Conservation (phyloP, 202 grass and related monocot genomes). For the Panicum virgatum region DNA sequence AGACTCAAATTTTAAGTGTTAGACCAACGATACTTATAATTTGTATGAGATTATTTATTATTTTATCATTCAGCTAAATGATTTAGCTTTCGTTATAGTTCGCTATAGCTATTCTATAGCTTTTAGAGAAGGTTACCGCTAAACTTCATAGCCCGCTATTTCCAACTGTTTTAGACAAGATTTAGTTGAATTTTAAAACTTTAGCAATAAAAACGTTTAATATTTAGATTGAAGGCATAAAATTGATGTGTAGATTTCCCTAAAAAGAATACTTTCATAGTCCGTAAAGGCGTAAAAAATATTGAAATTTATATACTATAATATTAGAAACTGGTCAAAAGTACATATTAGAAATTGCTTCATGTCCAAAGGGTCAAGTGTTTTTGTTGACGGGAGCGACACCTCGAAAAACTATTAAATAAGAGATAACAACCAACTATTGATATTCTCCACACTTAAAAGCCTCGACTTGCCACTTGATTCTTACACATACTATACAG, state of each 20-base stretch:
- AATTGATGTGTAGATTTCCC: background rate
- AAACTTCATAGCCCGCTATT: too few species aligned
- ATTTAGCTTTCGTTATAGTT: too few species aligned
- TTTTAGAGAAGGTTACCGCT: too few species aligned
- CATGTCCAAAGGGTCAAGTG: background rate
- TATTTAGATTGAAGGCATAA: background rate
- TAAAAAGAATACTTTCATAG: too few species aligned
- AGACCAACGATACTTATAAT: too few species aligned
- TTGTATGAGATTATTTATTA: too few species aligned
- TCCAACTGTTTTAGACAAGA: too few species aligned
- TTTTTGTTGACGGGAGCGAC: background rate
- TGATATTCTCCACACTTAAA: background rate
- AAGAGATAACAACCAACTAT: background rate
- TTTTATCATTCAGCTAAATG: too few species aligned
- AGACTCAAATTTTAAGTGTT: too few species aligned
- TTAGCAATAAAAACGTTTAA: too few species aligned
- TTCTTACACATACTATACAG: slow-evolving; percentile 40
- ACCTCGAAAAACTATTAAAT: background rate
- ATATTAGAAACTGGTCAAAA: background rate
- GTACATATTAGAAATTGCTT: background rate
- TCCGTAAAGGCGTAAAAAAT: background rate
- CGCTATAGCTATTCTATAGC: too few species aligned
- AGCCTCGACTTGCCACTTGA: background rate
- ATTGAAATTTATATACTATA: background rate
- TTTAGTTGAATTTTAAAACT: too few species aligned